Evolutionary conservation across 1,284 basidiomycete genomes (phyloP).

Genomic region (Puccinia polysora): DNA sequence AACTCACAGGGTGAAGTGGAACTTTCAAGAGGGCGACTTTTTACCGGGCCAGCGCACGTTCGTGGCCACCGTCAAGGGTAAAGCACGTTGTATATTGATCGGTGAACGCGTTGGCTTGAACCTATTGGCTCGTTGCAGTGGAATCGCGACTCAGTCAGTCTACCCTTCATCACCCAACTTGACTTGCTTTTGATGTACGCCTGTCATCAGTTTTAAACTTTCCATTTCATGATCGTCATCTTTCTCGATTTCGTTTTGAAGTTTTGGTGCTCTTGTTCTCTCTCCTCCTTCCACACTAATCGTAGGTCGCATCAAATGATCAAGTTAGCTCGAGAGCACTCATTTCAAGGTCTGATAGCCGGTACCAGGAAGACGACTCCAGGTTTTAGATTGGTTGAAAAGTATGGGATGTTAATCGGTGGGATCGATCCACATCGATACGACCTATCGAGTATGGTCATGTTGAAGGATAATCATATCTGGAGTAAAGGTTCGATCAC

Average conservation of each 20-base stretch:
- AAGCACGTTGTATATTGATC: slow-evolving; percentile 79
- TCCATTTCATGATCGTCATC: slow-evolving; percentile 3
- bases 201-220: background rate
- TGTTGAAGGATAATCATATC: slow-evolving; percentile 99
- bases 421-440: slow-evolving; percentile 96
- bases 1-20: slow-evolving; percentile 76
- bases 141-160: slow-evolving; percentile 84
- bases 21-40: slow-evolving; percentile 73
- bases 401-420: slow-evolving; percentile 97
- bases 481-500: slow-evolving; percentile 97
- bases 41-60: slow-evolving; percentile 71
- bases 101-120: slow-evolving; percentile 94
- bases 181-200: background rate
- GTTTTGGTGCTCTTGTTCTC: too few species aligned
- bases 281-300: too few species aligned
- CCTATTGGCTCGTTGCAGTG: slow-evolving; percentile 87
- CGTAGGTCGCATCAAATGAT: slow-evolving; percentile 77
- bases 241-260: slow-evolving; percentile 15
- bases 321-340: slow-evolving; percentile 61
- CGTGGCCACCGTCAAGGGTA: slow-evolving; percentile 85
- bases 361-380: slow-evolving; percentile 98
- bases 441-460: slow-evolving; percentile 96
- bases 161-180: background rate
- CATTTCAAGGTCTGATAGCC: slow-evolving; percentile 79
- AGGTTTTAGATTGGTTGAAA: slow-evolving; percentile 95